A percentile compares a stretch with the other conserved stretches of the same genome.
Evolutionary conservation across 345 rosid genomes (phyloP).

Genomic region (Nephelium lappaceum): DNA sequence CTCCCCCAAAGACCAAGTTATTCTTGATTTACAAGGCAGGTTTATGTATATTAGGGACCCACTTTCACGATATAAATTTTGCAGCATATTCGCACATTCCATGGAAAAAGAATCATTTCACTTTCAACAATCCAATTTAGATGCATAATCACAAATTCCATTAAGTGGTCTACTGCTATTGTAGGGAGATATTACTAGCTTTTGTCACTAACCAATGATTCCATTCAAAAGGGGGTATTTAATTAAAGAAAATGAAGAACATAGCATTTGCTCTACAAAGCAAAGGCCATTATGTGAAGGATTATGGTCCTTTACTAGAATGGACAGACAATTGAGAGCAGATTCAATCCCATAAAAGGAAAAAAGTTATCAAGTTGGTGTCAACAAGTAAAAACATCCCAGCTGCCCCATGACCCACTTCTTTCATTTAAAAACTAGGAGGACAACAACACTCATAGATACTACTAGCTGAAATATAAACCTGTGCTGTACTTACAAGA

Average conservation of each 20-base stretch:
- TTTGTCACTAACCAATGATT: not conserved
- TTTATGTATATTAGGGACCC: not conserved
- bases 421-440: not conserved
- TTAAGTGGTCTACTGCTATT: no score
- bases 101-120: not conserved
- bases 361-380: not conserved
- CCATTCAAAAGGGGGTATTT: not conserved
- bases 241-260: not conserved
- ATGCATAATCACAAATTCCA: not conserved
- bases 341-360: not conserved
- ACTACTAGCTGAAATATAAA: constrained; percentile 1
- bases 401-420: not conserved
- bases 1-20: not conserved
- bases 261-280: not conserved
- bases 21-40: not conserved
- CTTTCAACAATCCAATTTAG: not conserved
- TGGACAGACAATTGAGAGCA: not conserved
- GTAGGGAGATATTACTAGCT: no score
- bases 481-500: not conserved
- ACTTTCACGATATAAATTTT: not conserved
- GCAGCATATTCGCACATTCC: constrained; percentile 3
- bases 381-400: not conserved
- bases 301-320: not conserved
- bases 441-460: not conserved
- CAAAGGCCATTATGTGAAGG: not conserved